A percentile compares a stretch with the other conserved stretches of the same genome.
phyloP scores from a whole-genome alignment of 2,329 filamentous ascomycete species.

The Claviceps maximensis region DNA sequence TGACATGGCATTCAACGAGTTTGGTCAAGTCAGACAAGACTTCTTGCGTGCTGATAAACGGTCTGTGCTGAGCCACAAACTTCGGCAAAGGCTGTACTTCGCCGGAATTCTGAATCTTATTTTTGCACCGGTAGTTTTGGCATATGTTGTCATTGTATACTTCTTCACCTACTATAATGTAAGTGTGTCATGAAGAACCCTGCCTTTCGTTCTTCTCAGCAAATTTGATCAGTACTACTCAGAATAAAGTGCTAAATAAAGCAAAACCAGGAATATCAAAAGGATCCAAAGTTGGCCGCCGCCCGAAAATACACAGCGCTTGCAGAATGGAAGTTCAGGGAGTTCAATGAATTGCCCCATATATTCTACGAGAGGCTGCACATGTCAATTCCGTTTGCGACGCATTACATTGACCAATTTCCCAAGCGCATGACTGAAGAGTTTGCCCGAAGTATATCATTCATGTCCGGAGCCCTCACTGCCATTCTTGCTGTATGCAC shows the following conservation, averaged over 20 bases:
- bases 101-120: conserved; percentile 78
- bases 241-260: background rate
- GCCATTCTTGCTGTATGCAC: conserved; percentile 76
- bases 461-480: conserved; percentile 74
- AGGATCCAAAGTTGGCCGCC: conserved; percentile 78
- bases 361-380: conserved; percentile 80
- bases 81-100: conserved; percentile 67
- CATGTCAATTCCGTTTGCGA: conserved; percentile 90
- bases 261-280: conserved; percentile 67
- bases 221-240: background rate
- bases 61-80: conserved; percentile 60
- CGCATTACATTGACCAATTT: conserved; percentile 87
- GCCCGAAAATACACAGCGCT: conserved; percentile 76
- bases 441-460: conserved; percentile 69
- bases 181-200: conserved; percentile 17
- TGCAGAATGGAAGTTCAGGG: conserved; percentile 95
- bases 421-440: conserved; percentile 90
- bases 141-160: conserved; percentile 76
- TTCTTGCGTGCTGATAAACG: conserved; percentile 78
- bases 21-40: conserved; percentile 73
- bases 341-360: conserved; percentile 94
- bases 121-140: conserved; percentile 74
- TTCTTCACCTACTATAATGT: conserved; percentile 93
- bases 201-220: background rate
- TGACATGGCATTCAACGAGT: conserved; percentile 85